These are phyloP conservation scores for Lodderomyces pseudojiufengensis DNA, from an alignment of 1,139 yeast species.

Conservation along the genomic window DNA sequence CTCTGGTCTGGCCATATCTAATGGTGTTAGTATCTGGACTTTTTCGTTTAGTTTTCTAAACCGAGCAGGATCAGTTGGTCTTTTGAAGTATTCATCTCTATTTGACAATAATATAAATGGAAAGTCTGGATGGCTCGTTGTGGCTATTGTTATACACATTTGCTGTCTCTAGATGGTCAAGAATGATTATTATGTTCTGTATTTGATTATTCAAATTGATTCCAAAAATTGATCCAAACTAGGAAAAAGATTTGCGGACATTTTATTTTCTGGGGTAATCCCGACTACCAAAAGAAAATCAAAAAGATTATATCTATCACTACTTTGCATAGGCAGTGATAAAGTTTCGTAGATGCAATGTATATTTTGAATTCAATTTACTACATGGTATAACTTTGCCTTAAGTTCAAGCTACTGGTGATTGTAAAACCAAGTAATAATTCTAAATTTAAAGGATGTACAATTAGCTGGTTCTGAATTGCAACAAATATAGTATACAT, in stretches of 20 bases:
- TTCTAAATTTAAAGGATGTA: too few relatives aligned
- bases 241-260: background rate
- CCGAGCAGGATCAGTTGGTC: constrained; percentile 70
- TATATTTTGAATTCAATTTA: too few relatives aligned
- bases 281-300: constrained; percentile 4
- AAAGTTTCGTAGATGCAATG: too few relatives aligned
- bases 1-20: constrained; percentile 67
- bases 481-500: too few relatives aligned
- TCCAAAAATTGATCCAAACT: background rate
- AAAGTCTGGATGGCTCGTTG: constrained; percentile 59
- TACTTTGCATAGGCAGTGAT: too few relatives aligned
- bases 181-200: background rate
- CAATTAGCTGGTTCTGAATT: too few relatives aligned
- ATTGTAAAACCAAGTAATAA: too few relatives aligned
- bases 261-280: constrained; percentile 6
- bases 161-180: background rate
- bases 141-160: constrained; percentile 66
- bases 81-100: constrained; percentile 74
- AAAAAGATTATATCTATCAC: too few relatives aligned
- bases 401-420: too few relatives aligned
- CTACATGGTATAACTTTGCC: too few relatives aligned
- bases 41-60: constrained; percentile 36
- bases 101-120: constrained; percentile 75
- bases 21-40: constrained; percentile 56
- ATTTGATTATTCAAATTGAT: background rate